A percentile compares a stretch with the other conserved stretches of the same genome.
phyloP scores from a whole-genome alignment of 2,329 filamentous ascomycete genomes.

The Botrytis hyacinthi region DNA sequence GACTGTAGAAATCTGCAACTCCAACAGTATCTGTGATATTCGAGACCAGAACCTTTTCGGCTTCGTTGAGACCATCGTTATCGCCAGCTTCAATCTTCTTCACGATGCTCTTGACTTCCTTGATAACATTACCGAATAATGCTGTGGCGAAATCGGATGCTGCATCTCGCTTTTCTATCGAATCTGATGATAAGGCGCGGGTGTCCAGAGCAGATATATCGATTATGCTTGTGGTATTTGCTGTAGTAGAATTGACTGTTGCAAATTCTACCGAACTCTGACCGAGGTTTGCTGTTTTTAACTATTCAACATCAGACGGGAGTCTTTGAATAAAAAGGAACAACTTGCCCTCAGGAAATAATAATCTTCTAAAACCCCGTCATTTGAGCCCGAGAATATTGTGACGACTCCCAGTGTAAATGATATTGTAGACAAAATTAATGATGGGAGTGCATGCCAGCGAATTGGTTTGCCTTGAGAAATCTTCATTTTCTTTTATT shows the following conservation, averaged over 20 bases:
- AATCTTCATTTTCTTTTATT: background rate
- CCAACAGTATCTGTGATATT: constrained; percentile 2
- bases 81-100: background rate
- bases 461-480: background rate
- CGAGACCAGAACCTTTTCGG: background rate
- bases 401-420: background rate
- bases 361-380: background rate
- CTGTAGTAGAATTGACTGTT: background rate
- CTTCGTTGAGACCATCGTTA: background rate
- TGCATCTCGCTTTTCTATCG: background rate
- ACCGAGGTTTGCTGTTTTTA: background rate
- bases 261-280: background rate
- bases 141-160: background rate
- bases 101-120: background rate
- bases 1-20: constrained; percentile 7
- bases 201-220: background rate
- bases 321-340: fast-evolving
- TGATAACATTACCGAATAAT: background rate
- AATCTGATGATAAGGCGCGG: background rate
- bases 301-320: background rate
- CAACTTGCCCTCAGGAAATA: background rate
- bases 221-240: background rate
- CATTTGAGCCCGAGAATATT: background rate
- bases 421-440: background rate
- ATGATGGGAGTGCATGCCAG: background rate